Conservation (phyloP, 2,329 filamentous ascomycete genomes). For the Penicillium aurantiogriseum region DNA sequence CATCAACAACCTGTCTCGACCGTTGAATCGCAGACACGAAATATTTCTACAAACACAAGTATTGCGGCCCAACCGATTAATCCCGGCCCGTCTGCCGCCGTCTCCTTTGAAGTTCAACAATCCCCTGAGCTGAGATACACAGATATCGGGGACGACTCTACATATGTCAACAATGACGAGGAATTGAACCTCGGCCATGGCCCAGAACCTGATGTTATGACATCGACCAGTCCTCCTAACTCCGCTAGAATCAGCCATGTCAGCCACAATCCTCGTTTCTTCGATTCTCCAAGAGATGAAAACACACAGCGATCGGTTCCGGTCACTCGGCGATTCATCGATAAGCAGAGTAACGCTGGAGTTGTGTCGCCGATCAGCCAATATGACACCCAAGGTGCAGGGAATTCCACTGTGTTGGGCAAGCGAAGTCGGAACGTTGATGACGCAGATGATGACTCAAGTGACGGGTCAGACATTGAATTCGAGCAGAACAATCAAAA, state of each 20-base stretch:
- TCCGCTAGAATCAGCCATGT: slow-evolving; percentile 20
- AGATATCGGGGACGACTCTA: slow-evolving; percentile 8
- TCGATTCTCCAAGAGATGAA: not conserved
- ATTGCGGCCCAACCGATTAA: not conserved
- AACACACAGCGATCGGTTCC: not conserved
- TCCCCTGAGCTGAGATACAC: slow-evolving; percentile 1
- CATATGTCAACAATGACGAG: slow-evolving; percentile 13
- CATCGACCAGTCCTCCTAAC: slow-evolving; percentile 19
- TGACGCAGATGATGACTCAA: slow-evolving; percentile 39
- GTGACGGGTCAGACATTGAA: slow-evolving; percentile 19
- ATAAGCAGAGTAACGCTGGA: slow-evolving; percentile 35
- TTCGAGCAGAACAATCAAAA: slow-evolving; percentile 45
- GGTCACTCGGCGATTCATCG: slow-evolving; percentile 28
- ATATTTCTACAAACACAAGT: not conserved
- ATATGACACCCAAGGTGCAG: slow-evolving; percentile 21
- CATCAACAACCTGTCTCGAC: not conserved
- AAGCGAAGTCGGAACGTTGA: slow-evolving; percentile 9
- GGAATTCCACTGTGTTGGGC: slow-evolving; percentile 10
- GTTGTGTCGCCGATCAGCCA: slow-evolving; percentile 38
- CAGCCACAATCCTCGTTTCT: slow-evolving; percentile 16
- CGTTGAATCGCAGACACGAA: not conserved
- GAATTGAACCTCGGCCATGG: slow-evolving; percentile 8
- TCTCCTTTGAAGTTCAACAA: slow-evolving; percentile 5
- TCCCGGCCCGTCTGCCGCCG: not conserved
- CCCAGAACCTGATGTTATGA: not conserved